A percentile compares a stretch with the other conserved stretches of the same genome.
Evolutionary conservation across 768 basidiomycete species (phyloP).

Genomic region (Ramaria sp.): DNA sequence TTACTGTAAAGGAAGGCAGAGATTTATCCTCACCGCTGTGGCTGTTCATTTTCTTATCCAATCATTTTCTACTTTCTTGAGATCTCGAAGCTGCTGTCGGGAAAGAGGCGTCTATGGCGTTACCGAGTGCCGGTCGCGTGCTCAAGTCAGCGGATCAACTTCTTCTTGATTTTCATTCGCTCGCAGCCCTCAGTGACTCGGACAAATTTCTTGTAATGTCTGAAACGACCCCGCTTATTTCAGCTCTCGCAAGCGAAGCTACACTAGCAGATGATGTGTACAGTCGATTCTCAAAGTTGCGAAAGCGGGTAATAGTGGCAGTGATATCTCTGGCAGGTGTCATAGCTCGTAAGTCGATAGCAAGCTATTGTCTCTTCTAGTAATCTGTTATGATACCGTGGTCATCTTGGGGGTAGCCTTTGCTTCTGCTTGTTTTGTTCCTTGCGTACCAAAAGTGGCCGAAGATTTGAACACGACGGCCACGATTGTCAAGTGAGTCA

Average conservation of each 20-base stretch:
- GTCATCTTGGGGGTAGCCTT: conserved; percentile 38
- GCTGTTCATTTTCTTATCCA: no score
- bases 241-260: not conserved
- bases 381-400: not conserved
- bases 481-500: conserved; percentile 40
- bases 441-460: conserved; percentile 65
- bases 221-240: not conserved
- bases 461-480: conserved; percentile 48
- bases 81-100: no score
- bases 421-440: conserved; percentile 57
- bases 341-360: conserved; percentile 36
- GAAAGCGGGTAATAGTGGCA: conserved; percentile 44
- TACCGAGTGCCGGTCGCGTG: no score
- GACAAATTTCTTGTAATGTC: not conserved
- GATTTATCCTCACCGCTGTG: no score
- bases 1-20: no score
- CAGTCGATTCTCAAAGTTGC: conserved; percentile 39
- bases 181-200: not conserved
- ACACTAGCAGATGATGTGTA: conserved; percentile 31
- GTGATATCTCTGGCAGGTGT: conserved; percentile 53
- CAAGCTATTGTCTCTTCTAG: conserved; percentile 3
- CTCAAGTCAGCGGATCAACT: no score
- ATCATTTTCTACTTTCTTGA: no score
- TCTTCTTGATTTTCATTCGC: no score
- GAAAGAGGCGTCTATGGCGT: no score